phyloP scores from a whole-genome alignment of 106 monocot species.

The Vanilla planifolia region DNA sequence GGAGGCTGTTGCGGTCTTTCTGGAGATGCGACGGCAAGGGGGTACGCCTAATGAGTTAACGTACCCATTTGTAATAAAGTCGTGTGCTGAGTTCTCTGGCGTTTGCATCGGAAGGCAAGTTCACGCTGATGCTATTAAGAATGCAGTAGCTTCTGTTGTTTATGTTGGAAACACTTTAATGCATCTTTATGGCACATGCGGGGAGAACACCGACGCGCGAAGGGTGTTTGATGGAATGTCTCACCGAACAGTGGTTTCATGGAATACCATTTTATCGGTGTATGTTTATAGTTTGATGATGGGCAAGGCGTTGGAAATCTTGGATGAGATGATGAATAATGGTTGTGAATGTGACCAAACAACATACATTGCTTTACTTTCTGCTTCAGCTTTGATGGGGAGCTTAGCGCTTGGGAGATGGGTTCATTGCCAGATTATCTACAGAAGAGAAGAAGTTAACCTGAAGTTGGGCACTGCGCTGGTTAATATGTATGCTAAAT shows the following conservation, averaged over 20 bases:
- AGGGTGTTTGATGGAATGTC: conserved; percentile 57
- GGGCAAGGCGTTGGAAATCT: conserved; percentile 25
- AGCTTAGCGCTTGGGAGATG: conserved; percentile 49
- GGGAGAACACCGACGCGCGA: conserved; percentile 16
- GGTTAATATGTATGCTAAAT: conserved; percentile 78
- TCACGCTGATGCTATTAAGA: conserved; percentile 48
- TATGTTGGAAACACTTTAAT: conserved; percentile 54
- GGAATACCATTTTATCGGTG: conserved; percentile 50
- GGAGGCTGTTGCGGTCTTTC: conserved; percentile 16
- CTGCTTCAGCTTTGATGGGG: conserved; percentile 44
- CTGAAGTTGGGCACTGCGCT: conserved; percentile 49
- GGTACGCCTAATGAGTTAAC: conserved; percentile 46
- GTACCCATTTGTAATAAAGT: conserved; percentile 70
- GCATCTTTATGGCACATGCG: conserved; percentile 30
- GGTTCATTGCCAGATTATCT: conserved; percentile 42
- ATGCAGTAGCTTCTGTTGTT: conserved; percentile 29
- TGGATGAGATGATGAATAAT: conserved; percentile 24
- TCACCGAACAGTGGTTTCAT: conserved; percentile 40
- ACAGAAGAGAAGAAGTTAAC: conserved; percentile 6
- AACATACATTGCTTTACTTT: conserved; percentile 52
- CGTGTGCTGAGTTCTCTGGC: conserved; percentile 27
- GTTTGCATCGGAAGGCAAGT: conserved; percentile 30
- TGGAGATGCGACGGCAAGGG: conserved; percentile 34
- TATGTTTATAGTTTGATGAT: conserved; percentile 19
- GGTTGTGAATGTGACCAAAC: conserved; percentile 38